Evolutionary conservation across 2,329 filamentous ascomycete species (phyloP).

Genomic region (Ramularia endophylla): DNA sequence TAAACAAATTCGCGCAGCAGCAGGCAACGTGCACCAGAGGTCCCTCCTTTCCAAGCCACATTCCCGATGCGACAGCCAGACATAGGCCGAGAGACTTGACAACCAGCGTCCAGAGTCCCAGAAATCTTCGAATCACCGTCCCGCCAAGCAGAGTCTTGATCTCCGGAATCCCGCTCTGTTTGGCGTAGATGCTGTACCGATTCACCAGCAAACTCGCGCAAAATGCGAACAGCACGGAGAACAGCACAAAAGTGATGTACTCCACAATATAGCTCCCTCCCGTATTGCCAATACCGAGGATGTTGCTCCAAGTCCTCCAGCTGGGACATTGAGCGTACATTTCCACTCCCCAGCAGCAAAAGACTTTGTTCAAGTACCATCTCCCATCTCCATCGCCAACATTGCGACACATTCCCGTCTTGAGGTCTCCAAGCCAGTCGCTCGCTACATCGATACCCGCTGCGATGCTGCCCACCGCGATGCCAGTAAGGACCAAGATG

Average conservation of each 20-base stretch:
- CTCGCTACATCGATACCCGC: conserved; percentile 85
- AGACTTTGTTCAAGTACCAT: conserved; percentile 86
- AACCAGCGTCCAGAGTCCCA: conserved; percentile 80
- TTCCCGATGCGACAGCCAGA: conserved; percentile 83
- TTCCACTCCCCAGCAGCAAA: conserved; percentile 91
- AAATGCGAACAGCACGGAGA: conserved; percentile 79
- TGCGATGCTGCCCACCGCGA: conserved; percentile 77
- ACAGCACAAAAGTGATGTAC: conserved; percentile 79
- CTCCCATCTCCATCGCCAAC: conserved; percentile 63
- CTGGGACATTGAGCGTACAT: conserved; percentile 71
- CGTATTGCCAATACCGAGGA: conserved; percentile 59
- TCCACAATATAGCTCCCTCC: conserved; percentile 75
- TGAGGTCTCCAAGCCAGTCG: conserved; percentile 90
- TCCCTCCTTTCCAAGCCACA: conserved; percentile 97
- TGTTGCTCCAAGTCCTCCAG: conserved; percentile 80
- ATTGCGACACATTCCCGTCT: conserved; percentile 78
- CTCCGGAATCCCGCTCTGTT: conserved; percentile 93
- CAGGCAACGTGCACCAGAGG: conserved; percentile 94
- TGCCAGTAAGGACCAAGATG: conserved; percentile 75
- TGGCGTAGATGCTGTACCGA: conserved; percentile 79
- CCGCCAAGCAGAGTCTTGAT: conserved; percentile 95
- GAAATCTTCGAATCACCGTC: conserved; percentile 82
- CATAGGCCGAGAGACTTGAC: conserved; percentile 88
- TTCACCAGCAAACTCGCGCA: conserved; percentile 74
- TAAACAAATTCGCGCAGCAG: conserved; percentile 90